Conservation (phyloP, 495 filamentous ascomycete genomes). For the Neurospora sp. region DNA sequence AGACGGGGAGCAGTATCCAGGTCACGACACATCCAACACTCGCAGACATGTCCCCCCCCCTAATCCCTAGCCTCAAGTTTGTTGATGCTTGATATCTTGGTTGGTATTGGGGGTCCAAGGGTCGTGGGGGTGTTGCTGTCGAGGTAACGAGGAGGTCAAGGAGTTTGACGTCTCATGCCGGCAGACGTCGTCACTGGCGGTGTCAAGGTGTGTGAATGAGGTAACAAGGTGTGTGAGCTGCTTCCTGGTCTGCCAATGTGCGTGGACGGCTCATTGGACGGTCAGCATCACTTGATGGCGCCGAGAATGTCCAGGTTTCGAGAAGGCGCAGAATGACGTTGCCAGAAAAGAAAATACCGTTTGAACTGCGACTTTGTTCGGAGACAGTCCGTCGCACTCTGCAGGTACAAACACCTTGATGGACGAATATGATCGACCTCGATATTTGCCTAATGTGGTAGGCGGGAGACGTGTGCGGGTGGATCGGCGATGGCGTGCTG, state of each 20-base stretch:
- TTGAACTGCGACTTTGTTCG: background rate
- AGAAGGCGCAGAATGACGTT: background rate
- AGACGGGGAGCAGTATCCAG: no score
- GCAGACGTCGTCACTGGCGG: background rate
- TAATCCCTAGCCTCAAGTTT: background rate
- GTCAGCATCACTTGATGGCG: background rate
- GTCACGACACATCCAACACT: no score
- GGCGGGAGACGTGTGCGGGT: background rate
- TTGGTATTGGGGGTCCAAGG: background rate
- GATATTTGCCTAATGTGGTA: background rate
- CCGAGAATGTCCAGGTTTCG: background rate
- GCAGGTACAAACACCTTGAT: background rate
- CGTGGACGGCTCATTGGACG: background rate
- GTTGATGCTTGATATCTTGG: background rate
- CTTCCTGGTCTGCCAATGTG: background rate
- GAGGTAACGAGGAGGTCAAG: background rate
- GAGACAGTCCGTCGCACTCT: background rate
- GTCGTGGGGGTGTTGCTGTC: background rate
- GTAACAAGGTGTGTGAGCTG: background rate
- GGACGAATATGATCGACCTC: background rate
- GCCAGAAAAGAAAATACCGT: background rate
- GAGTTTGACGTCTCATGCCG: background rate
- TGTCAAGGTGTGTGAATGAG: background rate
- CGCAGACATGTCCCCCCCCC: no score
- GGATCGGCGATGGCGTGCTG: background rate